Percentiles rank a stretch among this genome's conserved stretches.
phyloP scores from a whole-genome alignment of 768 basidiomycete genomes.

The Collybia sp. region DNA sequence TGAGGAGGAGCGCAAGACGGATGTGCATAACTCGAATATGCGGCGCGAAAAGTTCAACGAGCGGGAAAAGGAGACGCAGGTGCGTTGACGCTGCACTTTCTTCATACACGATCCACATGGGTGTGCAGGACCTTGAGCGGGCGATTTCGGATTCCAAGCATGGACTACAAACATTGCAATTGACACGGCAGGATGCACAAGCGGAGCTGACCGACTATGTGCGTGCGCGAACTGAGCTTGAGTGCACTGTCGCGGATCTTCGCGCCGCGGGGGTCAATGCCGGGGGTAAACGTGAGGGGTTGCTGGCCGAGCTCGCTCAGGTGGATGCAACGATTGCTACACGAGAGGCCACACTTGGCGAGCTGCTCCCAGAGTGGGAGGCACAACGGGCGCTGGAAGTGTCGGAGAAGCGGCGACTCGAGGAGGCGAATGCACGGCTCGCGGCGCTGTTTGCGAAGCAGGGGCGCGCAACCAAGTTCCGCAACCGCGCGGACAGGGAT shows the following conservation, averaged over 20 bases:
- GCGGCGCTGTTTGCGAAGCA: slow-evolving; percentile 84
- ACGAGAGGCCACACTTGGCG: slow-evolving; percentile 59
- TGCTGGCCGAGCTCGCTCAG: slow-evolving; percentile 59
- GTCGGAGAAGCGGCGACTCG: slow-evolving; percentile 61
- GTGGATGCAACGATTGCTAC: slow-evolving; percentile 57
- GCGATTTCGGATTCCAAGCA: slow-evolving; percentile 69
- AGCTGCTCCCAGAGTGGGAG: slow-evolving; percentile 70
- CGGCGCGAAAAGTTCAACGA: slow-evolving; percentile 78
- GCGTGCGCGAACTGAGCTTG: slow-evolving; percentile 78
- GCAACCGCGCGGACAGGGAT: slow-evolving; percentile 81
- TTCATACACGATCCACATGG: neutral
- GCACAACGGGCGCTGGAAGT: slow-evolving; percentile 43
- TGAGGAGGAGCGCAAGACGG: slow-evolving; percentile 73
- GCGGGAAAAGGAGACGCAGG: slow-evolving; percentile 83
- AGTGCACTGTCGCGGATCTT: slow-evolving; percentile 80
- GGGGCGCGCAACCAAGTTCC: slow-evolving; percentile 82
- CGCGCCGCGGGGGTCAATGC: slow-evolving; percentile 59
- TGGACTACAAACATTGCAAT: slow-evolving; percentile 59
- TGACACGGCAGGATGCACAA: slow-evolving; percentile 73
- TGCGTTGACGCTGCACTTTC: slow-evolving; percentile 23
- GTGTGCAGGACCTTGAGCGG: slow-evolving; percentile 64
- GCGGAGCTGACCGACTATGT: slow-evolving; percentile 85
- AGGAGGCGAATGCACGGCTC: slow-evolving; percentile 68
- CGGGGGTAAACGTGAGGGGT: slow-evolving; percentile 55
- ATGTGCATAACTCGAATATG: slow-evolving; percentile 81